Evolutionary conservation across 257 asterid genomes (phyloP), one percentile per base, ranked within the genome.

Genomic region (Galeopsis tetrahit): DNA sequence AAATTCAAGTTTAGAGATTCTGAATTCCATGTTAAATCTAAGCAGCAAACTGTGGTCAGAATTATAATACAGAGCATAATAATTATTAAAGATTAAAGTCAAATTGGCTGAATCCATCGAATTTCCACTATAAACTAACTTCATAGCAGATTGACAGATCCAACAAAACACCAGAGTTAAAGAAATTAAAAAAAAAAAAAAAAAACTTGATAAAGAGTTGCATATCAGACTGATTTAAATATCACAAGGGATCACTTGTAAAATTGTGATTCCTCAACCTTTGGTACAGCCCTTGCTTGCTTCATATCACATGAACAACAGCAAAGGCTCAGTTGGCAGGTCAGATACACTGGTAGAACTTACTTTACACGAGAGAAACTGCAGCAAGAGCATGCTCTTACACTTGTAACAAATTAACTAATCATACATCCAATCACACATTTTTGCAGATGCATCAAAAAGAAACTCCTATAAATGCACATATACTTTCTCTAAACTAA

Each of bases 321-420:
- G 11, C 34, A 63, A 64, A 32, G 48, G 32, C 55, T 14, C 59
- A 51, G 57, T 5, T 6, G 31, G 7, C 28, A 48, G 7, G 0
- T 13, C 39, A 33, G 38, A 75, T 51, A 58, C 36, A 43, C 51
- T 0, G 2, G 14, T 38, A 33, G 14, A n/a, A 56, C 7, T 44
- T 56, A 6, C 21, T 70, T 63, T 5, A 60, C 59, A 56, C 28
- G 21, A 65, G 46, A 75, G 38, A 46, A 42, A 70, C 14, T n/a
- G 67, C n/a, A 38, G 15, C 9, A 52, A 36, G 40, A 38, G 63
- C 32, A 28, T 17, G 15, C 38, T 2, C 28, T 44, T 15, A 52
- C 56, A 35, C 69, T 55, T 14, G 13, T 0, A 58, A 75, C 42
- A 59, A 59, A 48, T 38, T 15, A 56, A 48, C 46, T 49, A 48